Percentiles rank a stretch among this genome's conserved stretches.
Conservation (phyloP, 192 early-diverging fungal species). For the Mortierella hygrophila region DNA sequence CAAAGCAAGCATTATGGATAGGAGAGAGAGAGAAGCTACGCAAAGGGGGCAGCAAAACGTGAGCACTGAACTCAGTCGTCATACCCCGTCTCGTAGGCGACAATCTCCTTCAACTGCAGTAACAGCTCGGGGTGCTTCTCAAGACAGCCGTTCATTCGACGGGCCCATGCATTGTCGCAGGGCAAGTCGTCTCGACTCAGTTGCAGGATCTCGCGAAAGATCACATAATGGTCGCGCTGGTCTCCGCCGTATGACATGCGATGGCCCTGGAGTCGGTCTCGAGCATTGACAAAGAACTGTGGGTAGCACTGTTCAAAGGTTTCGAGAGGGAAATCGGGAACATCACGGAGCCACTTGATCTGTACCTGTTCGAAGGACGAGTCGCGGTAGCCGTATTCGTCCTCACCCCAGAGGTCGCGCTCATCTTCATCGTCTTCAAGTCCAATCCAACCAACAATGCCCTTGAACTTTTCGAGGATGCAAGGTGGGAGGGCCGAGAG, state of each 20-base stretch:
- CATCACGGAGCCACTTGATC: conserved; percentile 51
- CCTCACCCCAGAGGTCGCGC: conserved; percentile 16
- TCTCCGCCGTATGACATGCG: conserved; percentile 38
- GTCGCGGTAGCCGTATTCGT: conserved; percentile 41
- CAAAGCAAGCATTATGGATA: neutral
- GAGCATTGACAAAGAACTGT: conserved; percentile 50
- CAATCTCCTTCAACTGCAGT: conserved; percentile 48
- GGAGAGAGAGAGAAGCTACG: neutral
- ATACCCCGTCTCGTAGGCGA: conserved; percentile 44
- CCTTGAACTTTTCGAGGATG: conserved; percentile 47
- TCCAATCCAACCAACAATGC: conserved; percentile 46
- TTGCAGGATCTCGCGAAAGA: conserved; percentile 37
- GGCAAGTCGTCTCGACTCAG: conserved; percentile 22
- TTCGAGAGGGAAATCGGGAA: conserved; percentile 32
- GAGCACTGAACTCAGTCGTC: conserved; percentile 21
- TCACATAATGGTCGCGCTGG: conserved; percentile 30
- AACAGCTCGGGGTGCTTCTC: conserved; percentile 47
- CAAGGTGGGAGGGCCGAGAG: conserved; percentile 15
- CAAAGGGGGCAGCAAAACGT: neutral
- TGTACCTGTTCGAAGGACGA: conserved; percentile 44
- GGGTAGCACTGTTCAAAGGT: conserved; percentile 33
- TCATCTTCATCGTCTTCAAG: conserved; percentile 20
- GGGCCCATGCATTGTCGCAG: conserved; percentile 47
- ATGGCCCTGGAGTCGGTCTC: conserved; percentile 33
- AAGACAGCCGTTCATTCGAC: conserved; percentile 43